These are phyloP conservation scores for Postia placenta DNA, from an alignment of 768 basidiomycete genomes.

Conservation along the genomic window DNA sequence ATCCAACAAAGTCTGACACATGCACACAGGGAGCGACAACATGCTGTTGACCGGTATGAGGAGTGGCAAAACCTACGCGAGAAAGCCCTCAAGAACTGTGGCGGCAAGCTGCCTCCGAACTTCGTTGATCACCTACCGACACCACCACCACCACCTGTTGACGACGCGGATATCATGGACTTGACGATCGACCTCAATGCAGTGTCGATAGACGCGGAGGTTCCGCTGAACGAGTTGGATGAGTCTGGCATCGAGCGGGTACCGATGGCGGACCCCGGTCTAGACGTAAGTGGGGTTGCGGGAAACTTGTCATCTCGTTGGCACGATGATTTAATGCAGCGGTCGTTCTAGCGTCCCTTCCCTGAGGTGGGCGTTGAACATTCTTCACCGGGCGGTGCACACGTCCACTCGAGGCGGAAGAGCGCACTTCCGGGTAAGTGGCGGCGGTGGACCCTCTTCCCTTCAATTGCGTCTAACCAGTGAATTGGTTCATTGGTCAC, in stretches of 20 bases:
- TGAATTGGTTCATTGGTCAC: conserved; percentile 10
- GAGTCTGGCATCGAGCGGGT: conserved; percentile 83
- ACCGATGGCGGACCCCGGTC: conserved; percentile 87
- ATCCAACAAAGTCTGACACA: not conserved
- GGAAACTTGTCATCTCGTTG: conserved; percentile 6
- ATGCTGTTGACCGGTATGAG: conserved; percentile 77
- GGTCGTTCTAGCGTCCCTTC: conserved; percentile 46
- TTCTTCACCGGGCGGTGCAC: conserved; percentile 40
- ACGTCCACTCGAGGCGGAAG: conserved; percentile 88
- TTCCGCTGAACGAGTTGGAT: conserved; percentile 57
- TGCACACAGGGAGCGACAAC: conserved; percentile 74
- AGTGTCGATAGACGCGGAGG: conserved; percentile 67
- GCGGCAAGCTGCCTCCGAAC: conserved; percentile 64
- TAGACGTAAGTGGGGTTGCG: conserved; percentile 57
- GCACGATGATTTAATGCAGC: conserved; percentile 8
- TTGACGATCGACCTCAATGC: conserved; percentile 86
- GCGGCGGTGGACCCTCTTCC: too few species aligned
- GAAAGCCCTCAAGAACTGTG: conserved; percentile 64
- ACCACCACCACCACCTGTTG: conserved; percentile 72
- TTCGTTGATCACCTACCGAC: conserved; percentile 63
- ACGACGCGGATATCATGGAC: conserved; percentile 84
- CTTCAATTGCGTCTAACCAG: not conserved
- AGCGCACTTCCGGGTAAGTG: conserved; percentile 83
- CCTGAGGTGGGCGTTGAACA: conserved; percentile 64
- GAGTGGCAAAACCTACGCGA: conserved; percentile 86